A percentile compares a stretch with the other conserved stretches of the same genome.
Conservation (phyloP, 1,284 basidiomycete genomes). For the Neonothopanus nambi region DNA sequence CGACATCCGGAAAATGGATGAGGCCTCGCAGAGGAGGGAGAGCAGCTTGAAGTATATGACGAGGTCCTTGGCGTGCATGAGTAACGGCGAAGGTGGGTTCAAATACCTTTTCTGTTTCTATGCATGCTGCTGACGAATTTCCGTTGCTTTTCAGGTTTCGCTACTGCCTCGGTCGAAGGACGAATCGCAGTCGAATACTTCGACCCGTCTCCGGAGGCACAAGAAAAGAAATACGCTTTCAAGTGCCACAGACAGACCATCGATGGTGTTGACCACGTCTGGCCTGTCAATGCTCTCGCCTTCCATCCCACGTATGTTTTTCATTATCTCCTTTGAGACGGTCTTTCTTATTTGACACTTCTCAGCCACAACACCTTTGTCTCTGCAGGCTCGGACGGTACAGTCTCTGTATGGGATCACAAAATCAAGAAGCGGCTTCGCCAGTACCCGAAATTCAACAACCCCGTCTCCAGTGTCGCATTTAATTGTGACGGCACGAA, state of each 20-base stretch:
- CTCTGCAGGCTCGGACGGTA: constrained; percentile 89
- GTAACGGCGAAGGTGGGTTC: constrained; percentile 80
- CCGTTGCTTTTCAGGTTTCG: constrained; percentile 82
- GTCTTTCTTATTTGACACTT: too few species aligned
- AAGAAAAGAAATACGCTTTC: constrained; percentile 95
- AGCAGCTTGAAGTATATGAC: constrained; percentile 96
- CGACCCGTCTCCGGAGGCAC: constrained; percentile 73
- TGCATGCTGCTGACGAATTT: constrained; percentile 7
- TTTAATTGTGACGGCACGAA: constrained; percentile 85
- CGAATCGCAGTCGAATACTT: constrained; percentile 98
- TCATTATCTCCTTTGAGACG: constrained; percentile 2
- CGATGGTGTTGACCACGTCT: constrained; percentile 97
- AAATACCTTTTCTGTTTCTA: background rate
- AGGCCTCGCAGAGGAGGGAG: constrained; percentile 79
- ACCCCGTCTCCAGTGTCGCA: constrained; percentile 71
- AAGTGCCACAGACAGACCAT: constrained; percentile 94
- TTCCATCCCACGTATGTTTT: constrained; percentile 82
- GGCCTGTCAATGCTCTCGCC: constrained; percentile 93
- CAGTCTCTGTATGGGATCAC: constrained; percentile 96
- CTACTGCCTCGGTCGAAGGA: constrained; percentile 92
- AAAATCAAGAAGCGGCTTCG: constrained; percentile 93
- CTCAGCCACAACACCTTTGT: constrained; percentile 97
- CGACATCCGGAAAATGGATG: constrained; percentile 75
- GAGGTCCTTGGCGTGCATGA: constrained; percentile 87
- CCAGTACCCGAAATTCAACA: constrained; percentile 81